Evolutionary conservation across 73 alveolate genomes (phyloP).

Genomic region (Paramecium octaurelia): DNA sequence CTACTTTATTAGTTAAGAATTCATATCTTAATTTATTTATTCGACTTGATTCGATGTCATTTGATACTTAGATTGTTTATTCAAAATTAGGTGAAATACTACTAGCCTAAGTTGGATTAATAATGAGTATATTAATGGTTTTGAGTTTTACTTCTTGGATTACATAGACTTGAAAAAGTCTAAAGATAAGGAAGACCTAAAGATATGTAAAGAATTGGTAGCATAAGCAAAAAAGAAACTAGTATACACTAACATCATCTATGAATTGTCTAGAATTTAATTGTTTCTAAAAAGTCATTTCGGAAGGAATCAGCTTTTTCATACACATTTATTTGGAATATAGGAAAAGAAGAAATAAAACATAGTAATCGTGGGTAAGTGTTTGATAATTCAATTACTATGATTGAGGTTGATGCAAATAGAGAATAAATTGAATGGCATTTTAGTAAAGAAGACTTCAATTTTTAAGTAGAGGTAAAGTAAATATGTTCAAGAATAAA

Average conservation of each 20-base stretch:
- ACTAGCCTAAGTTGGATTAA: slow-evolving; percentile 16
- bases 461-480: neutral
- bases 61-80: neutral
- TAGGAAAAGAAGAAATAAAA: neutral
- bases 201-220: neutral
- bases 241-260: neutral
- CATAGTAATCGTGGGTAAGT: neutral
- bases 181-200: neutral
- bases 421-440: neutral
- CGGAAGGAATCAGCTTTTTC: neutral
- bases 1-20: neutral
- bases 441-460: neutral
- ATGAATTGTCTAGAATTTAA: neutral
- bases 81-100: slow-evolving; percentile 38
- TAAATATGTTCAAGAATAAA: neutral
- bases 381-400: neutral
- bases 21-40: neutral
- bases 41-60: neutral
- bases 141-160: neutral
- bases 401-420: neutral
- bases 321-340: neutral
- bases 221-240: neutral
- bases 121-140: neutral
- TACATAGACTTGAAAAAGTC: neutral
- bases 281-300: neutral